Conservation (phyloP, 495 filamentous ascomycete species). For the Echria macrotheca region DNA sequence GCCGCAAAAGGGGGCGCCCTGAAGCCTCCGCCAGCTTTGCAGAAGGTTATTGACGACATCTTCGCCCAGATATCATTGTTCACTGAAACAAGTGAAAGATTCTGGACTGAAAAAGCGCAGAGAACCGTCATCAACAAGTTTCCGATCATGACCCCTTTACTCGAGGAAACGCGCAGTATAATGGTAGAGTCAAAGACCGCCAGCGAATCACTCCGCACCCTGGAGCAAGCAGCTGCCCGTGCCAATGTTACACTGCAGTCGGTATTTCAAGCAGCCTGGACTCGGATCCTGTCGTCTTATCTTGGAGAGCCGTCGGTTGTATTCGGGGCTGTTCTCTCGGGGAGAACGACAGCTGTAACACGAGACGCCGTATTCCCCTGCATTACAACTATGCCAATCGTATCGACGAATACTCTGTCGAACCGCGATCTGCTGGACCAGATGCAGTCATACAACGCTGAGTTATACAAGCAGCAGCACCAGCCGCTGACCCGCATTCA, state of each 20-base stretch:
- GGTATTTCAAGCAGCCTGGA: slow-evolving; percentile 70
- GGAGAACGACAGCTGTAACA: slow-evolving; percentile 52
- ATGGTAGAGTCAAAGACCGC: slow-evolving; percentile 38
- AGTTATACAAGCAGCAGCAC: slow-evolving; percentile 61
- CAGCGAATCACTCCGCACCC: slow-evolving; percentile 25
- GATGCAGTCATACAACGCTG: slow-evolving; percentile 57
- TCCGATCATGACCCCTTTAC: slow-evolving; percentile 62
- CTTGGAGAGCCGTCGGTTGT: slow-evolving; percentile 61
- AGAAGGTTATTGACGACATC: slow-evolving; percentile 45
- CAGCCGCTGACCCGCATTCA: slow-evolving; percentile 63
- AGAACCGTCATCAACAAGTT: slow-evolving; percentile 56
- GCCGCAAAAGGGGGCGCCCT: slow-evolving; percentile 4
- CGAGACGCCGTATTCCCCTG: slow-evolving; percentile 60
- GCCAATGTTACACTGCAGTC: slow-evolving; percentile 66
- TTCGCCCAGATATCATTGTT: slow-evolving; percentile 36
- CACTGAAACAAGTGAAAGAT: slow-evolving; percentile 36
- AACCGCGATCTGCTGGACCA: slow-evolving; percentile 51
- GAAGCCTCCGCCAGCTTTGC: slow-evolving; percentile 23
- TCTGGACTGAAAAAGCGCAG: slow-evolving; percentile 56
- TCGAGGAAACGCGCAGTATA: slow-evolving; percentile 31
- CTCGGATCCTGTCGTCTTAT: slow-evolving; percentile 62
- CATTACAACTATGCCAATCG: slow-evolving; percentile 65
- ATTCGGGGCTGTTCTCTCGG: slow-evolving; percentile 72
- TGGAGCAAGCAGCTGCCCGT: slow-evolving; percentile 51
- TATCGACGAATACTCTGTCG: slow-evolving; percentile 41